Evolutionary conservation across 768 basidiomycete genomes (phyloP).

Genomic region (Coprinellus aureogranulatus): DNA sequence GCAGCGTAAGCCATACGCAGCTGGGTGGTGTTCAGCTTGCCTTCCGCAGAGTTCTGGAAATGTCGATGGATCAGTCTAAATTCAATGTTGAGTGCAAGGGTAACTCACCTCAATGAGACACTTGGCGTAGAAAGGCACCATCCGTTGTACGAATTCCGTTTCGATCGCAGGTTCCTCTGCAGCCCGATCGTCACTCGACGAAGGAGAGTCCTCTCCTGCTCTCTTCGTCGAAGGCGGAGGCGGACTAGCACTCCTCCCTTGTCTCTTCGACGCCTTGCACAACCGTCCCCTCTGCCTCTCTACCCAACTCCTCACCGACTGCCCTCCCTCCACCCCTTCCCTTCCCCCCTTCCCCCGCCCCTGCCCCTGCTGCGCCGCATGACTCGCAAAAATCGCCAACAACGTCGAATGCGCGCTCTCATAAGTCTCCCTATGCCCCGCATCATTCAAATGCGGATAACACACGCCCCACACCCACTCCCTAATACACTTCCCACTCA

Average conservation of each 20-base stretch:
- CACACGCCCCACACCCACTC: conserved; percentile 58
- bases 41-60: conserved; percentile 71
- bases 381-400: conserved; percentile 67
- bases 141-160: conserved; percentile 43
- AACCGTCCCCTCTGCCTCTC: conserved; percentile 1
- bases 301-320: not conserved
- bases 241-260: not conserved
- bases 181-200: not conserved
- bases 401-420: conserved; percentile 87
- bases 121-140: conserved; percentile 72
- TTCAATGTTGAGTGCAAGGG: no score
- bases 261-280: not conserved
- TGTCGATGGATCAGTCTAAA: no score
- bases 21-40: conserved; percentile 59
- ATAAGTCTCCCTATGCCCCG: conserved; percentile 69
- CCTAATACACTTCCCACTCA: conserved; percentile 53
- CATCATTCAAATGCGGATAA: conserved; percentile 62
- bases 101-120: conserved; percentile 70
- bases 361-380: conserved; percentile 41
- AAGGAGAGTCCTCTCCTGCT: not conserved
- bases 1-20: conserved; percentile 74
- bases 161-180: not conserved
- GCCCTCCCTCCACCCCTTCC: not conserved
- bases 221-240: not conserved
- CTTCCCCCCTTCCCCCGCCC: conserved; percentile 5